Conservation (phyloP, 192 early-diverging fungal genomes). For the Geosiphon pyriformis region DNA sequence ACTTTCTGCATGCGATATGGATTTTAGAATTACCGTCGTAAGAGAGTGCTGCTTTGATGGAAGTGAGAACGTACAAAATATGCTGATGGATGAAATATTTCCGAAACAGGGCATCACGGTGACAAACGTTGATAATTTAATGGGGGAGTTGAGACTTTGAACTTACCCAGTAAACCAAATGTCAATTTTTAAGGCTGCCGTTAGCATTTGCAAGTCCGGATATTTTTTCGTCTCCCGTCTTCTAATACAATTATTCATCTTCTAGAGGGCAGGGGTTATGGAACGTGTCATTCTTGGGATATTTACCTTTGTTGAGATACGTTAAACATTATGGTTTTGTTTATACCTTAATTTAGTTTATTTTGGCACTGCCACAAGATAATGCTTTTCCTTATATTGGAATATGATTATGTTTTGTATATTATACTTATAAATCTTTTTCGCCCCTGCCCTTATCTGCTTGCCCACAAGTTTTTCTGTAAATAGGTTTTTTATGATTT, state of each 20-base stretch:
- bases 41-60: slow-evolving; percentile 22
- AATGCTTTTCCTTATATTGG: neutral
- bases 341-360: too few species aligned
- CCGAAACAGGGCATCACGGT: slow-evolving; percentile 15
- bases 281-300: neutral
- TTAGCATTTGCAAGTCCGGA: too few species aligned
- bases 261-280: neutral
- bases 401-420: neutral
- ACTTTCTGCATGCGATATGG: slow-evolving; percentile 4
- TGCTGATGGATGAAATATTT: slow-evolving; percentile 22
- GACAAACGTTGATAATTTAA: neutral
- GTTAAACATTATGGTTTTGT: too few species aligned
- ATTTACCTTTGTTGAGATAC: too few species aligned
- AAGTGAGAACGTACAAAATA: slow-evolving; percentile 17
- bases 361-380: neutral
- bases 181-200: too few species aligned
- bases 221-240: neutral
- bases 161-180: neutral
- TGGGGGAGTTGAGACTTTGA: neutral
- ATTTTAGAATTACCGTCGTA: slow-evolving; percentile 14
- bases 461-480: neutral
- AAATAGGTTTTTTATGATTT: neutral
- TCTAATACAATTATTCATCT: too few species aligned
- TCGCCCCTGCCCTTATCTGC: neutral
- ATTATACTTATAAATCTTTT: neutral